Evolutionary conservation across 2,329 filamentous ascomycete genomes (phyloP), one percentile per base, ranked within the genome.

Genomic region (Botryotinia globosa): DNA sequence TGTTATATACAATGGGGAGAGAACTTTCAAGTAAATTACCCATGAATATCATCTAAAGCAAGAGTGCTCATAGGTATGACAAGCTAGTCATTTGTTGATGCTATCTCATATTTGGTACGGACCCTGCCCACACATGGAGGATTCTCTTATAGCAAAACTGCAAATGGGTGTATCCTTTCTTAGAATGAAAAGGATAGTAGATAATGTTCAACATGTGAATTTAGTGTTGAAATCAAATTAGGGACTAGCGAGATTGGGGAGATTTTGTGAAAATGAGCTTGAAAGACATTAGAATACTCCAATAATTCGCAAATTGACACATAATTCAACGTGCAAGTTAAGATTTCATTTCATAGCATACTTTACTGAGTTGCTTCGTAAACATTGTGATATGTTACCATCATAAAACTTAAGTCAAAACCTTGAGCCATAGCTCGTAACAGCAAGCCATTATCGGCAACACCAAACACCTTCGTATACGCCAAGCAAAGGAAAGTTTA

Each of bases 391-490:
- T 68, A 14, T 25, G 51, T 68, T 68, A 56, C 32, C 42, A 51
- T 61, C 45, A 12, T 45, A 44, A 56, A 65, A 56, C 16, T 65
- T 14, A 42, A 64, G 29, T 65, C 32, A 29, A 29, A 48, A 68
- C 22, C 8, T 42, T 61, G 32, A 61, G 63, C 63, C 63, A 29
- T 61, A 39, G 48, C 45, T 68, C n/a, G 18, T 68, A 45, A 59
- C 22, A 54, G 14, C 25, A 71, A 56, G 29, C 39, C 69, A 25
- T 39, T 45, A 72, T 56, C 20, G 29, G 54, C 14, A 64, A 74
- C 73, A 73, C 75, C 75, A 74, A 74, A 75, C 71, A 71, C 73
- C 73, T 37, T 29, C 25, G 63, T 39, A 59, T n/a, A 37, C 29
- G 16, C 12, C 70, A 32, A 65, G 34, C 48, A 69, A n/a, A 44